Percentiles rank a stretch among this genome's conserved stretches.
Conservation (phyloP, 495 filamentous ascomycete genomes). For the Tirmania nivea region DNA sequence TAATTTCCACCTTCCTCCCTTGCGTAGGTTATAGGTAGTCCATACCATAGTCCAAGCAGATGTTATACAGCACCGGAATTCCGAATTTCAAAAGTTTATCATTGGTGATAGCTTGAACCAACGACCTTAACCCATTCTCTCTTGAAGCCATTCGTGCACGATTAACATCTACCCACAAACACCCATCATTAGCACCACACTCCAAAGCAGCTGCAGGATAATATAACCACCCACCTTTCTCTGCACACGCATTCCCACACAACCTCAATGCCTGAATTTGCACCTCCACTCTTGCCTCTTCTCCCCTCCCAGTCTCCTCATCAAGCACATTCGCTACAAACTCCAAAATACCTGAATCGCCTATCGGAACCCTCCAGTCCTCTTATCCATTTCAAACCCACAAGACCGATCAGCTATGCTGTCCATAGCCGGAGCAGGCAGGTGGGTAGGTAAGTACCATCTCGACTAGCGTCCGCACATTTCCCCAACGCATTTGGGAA, state of each 20-base stretch:
- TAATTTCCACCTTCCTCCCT: no score
- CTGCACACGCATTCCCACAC: slow-evolving; percentile 63
- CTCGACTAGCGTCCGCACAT: slow-evolving; percentile 43
- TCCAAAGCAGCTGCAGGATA: neutral
- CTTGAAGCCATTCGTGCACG: slow-evolving; percentile 39
- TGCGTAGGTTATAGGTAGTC: neutral
- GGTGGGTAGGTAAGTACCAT: slow-evolving; percentile 31
- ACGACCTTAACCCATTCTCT: slow-evolving; percentile 29
- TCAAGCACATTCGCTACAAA: slow-evolving; percentile 40
- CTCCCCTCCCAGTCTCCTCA: slow-evolving; percentile 19
- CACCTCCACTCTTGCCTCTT: slow-evolving; percentile 17
- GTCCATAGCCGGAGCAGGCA: neutral
- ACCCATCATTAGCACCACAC: no score
- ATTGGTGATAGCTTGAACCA: slow-evolving; percentile 32
- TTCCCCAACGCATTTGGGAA: slow-evolving; percentile 5
- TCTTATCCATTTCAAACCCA: slow-evolving; percentile 20
- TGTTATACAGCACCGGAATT: slow-evolving; percentile 49
- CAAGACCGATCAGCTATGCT: slow-evolving; percentile 6
- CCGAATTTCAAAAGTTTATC: slow-evolving; percentile 33
- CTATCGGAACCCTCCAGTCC: slow-evolving; percentile 40
- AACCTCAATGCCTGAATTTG: slow-evolving; percentile 32
- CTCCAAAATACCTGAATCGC: slow-evolving; percentile 42
- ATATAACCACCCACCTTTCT: slow-evolving; percentile 35
- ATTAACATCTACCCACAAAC: slow-evolving; percentile 38
- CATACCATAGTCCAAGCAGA: slow-evolving; percentile 54